These are phyloP conservation scores for Teratosphaeria nubilosa DNA, from an alignment of 2,329 filamentous ascomycete species.

Conservation along the genomic window DNA sequence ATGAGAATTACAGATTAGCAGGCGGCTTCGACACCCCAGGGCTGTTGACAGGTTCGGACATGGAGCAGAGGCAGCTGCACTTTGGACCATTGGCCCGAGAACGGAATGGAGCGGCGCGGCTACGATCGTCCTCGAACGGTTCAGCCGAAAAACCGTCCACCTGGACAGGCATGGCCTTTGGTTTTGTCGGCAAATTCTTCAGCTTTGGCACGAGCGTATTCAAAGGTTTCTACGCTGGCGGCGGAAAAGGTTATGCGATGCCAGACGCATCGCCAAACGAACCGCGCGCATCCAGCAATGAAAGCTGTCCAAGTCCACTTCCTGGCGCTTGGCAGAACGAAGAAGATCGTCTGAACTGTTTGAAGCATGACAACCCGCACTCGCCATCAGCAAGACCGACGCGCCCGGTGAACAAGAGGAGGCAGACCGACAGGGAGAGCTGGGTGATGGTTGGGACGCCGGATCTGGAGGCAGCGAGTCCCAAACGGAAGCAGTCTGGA, in stretches of 20 bases:
- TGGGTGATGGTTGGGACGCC: slow-evolving; percentile 39
- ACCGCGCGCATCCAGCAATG: neutral
- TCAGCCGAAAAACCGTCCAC: slow-evolving; percentile 6
- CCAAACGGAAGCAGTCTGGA: slow-evolving; percentile 25
- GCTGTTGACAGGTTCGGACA: slow-evolving; percentile 26
- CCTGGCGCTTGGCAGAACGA: slow-evolving; percentile 47
- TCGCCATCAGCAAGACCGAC: slow-evolving; percentile 18
- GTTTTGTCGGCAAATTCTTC: slow-evolving; percentile 66
- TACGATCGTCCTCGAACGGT: slow-evolving; percentile 7
- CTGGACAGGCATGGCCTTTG: slow-evolving; percentile 52
- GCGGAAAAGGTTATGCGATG: slow-evolving; percentile 54
- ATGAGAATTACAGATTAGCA: slow-evolving; percentile 42
- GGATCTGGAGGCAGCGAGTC: slow-evolving; percentile 38
- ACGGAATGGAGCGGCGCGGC: slow-evolving; percentile 24
- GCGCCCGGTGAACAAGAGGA: slow-evolving; percentile 31
- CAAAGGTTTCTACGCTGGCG: slow-evolving; percentile 77
- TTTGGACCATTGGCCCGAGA: slow-evolving; percentile 24
- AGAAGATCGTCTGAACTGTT: slow-evolving; percentile 25
- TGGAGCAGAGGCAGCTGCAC: slow-evolving; percentile 20
- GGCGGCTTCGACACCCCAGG: slow-evolving; percentile 41
- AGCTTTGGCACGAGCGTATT: slow-evolving; percentile 71
- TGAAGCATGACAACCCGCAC: slow-evolving; percentile 33
- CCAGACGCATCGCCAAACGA: slow-evolving; percentile 2
- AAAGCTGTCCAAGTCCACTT: slow-evolving; percentile 32
- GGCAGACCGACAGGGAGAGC: slow-evolving; percentile 37